Evolutionary conservation across 2,329 filamentous ascomycete genomes (phyloP).

Genomic region (Dactylellina sp.): DNA sequence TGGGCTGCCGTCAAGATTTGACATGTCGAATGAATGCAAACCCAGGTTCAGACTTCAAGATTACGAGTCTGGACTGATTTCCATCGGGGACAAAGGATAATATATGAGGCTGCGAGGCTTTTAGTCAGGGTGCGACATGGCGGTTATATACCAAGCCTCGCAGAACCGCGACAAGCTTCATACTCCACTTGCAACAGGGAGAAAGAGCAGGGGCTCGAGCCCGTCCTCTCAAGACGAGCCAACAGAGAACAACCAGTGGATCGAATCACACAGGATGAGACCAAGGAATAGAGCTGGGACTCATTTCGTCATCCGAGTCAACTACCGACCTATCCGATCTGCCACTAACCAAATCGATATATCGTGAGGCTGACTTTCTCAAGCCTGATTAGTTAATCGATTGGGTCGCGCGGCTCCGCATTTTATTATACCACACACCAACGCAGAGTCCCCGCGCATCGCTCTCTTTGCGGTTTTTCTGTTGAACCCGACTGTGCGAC

Average conservation of each 20-base stretch:
- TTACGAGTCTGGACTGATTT: constrained; percentile 2
- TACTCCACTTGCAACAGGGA: too few relatives aligned
- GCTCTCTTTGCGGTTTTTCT: not conserved
- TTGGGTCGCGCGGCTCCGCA: not conserved
- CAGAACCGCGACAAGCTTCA: not conserved
- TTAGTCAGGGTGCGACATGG: not conserved
- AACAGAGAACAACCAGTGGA: not conserved
- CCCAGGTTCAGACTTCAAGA: not conserved
- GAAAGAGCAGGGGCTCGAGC: too few relatives aligned
- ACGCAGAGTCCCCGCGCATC: not conserved
- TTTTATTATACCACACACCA: constrained; percentile 8
- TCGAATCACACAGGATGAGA: not conserved
- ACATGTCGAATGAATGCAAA: not conserved
- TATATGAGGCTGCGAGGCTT: not conserved
- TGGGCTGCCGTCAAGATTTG: constrained; percentile 12
- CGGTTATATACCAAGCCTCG: constrained; percentile 9
- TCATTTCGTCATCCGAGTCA: not conserved
- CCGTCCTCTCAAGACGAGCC: too few relatives aligned
- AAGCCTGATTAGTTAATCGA: constrained; percentile 1
- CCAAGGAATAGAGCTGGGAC: not conserved
- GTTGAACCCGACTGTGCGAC: too few relatives aligned
- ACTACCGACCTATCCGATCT: constrained; percentile 9
- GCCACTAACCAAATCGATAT: constrained; percentile 8
- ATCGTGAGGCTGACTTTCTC: constrained; percentile 5
- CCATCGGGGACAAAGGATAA: not conserved